Percentiles rank a stretch among this genome's conserved stretches.
These are phyloP conservation scores for Punctularia strigosozonata DNA, from an alignment of 768 basidiomycete genomes.

Conservation along the genomic window DNA sequence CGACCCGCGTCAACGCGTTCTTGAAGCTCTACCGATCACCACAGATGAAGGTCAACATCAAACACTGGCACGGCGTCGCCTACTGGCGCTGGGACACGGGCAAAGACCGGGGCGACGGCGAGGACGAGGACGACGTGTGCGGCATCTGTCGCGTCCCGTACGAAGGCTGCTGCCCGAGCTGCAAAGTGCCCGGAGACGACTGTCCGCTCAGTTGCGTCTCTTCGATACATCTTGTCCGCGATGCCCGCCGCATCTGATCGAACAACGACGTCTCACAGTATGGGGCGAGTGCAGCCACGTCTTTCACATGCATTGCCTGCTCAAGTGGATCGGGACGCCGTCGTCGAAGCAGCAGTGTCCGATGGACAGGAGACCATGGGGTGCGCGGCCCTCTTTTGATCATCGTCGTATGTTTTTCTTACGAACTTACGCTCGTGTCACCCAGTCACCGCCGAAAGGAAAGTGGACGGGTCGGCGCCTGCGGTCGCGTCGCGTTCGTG, in stretches of 20 bases:
- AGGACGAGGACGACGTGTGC: slow-evolving; percentile 58
- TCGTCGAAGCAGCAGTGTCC: slow-evolving; percentile 94
- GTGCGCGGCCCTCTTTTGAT: slow-evolving; percentile 30
- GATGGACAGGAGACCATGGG: slow-evolving; percentile 94
- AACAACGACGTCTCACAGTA: slow-evolving; percentile 34
- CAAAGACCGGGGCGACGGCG: slow-evolving; percentile 36
- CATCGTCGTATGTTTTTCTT: not conserved
- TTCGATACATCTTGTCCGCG: slow-evolving; percentile 3
- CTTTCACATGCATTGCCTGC: slow-evolving; percentile 97
- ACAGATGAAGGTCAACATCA: slow-evolving; percentile 70
- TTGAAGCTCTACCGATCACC: not conserved
- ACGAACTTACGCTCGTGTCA: not conserved
- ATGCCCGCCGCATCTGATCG: not conserved
- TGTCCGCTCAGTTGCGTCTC: slow-evolving; percentile 71
- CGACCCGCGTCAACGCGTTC: not conserved
- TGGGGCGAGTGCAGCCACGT: slow-evolving; percentile 98
- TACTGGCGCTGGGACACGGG: slow-evolving; percentile 78
- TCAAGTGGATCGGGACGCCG: slow-evolving; percentile 89
- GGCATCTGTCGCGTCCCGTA: slow-evolving; percentile 88
- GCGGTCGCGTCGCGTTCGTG: no score
- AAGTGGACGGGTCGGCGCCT: no score
- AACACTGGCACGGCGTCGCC: slow-evolving; percentile 81
- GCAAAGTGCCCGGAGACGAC: slow-evolving; percentile 94
- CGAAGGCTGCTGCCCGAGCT: slow-evolving; percentile 91
- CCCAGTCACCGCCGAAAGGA: slow-evolving; percentile 44